phyloP scores from a whole-genome alignment of 164 flowering plant genomes.

The Santalum album region DNA sequence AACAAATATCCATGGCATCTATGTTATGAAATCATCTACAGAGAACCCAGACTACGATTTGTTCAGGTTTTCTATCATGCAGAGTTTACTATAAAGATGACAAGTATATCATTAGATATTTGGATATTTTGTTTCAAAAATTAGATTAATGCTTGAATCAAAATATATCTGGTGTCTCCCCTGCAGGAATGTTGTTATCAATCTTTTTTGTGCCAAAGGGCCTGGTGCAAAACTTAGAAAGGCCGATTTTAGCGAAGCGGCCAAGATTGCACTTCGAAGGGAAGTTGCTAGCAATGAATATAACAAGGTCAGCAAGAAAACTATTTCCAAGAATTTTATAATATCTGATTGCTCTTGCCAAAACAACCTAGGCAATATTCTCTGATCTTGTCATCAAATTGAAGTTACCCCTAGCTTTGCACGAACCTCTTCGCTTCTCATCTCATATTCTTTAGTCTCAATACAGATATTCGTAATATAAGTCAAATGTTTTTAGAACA shows the following conservation, averaged over 20 bases:
- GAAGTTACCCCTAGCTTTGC: too few relatives aligned
- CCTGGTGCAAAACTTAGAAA: slow-evolving; percentile 59
- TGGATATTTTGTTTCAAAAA: not conserved
- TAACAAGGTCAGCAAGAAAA: slow-evolving; percentile 39
- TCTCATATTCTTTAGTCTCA: too few relatives aligned
- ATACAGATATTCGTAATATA: too few relatives aligned
- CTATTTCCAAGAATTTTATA: too few relatives aligned
- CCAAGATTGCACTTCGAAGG: slow-evolving; percentile 37
- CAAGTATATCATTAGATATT: too few relatives aligned
- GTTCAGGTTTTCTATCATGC: slow-evolving; percentile 39
- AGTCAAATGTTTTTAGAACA: too few relatives aligned
- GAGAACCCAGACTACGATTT: slow-evolving; percentile 42
- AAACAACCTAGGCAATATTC: too few relatives aligned
- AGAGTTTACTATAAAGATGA: too few relatives aligned
- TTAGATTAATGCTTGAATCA: not conserved
- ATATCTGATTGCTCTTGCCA: too few relatives aligned
- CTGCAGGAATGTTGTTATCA: slow-evolving; percentile 61
- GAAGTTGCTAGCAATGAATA: slow-evolving; percentile 39
- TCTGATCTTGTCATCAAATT: too few relatives aligned
- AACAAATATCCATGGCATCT: slow-evolving; percentile 52
- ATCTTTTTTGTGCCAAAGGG: slow-evolving; percentile 42
- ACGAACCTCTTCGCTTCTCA: too few relatives aligned
- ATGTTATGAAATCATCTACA: slow-evolving; percentile 50
- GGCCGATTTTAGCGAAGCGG: slow-evolving; percentile 53
- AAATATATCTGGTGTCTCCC: not conserved